Evolutionary conservation across 1,139 yeast species (phyloP).

Genomic region (Pichia sp.): DNA sequence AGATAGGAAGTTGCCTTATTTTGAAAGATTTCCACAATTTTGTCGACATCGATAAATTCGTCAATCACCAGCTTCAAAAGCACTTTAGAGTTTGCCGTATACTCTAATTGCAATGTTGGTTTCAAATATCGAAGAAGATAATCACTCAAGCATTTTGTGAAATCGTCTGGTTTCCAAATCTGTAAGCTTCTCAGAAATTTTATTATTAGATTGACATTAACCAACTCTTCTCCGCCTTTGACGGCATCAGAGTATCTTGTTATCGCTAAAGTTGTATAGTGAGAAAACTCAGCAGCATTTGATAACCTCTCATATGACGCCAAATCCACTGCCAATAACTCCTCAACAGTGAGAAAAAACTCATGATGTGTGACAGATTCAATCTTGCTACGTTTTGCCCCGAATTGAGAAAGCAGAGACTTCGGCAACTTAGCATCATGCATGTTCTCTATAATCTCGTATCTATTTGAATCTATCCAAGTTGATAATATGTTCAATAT

Average conservation of each 20-base stretch:
- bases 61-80: constrained; percentile 33
- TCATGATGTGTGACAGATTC: too few species aligned
- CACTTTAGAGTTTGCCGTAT: constrained; percentile 27
- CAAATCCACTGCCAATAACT: constrained; percentile 25
- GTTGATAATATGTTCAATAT: not conserved
- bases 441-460: constrained; percentile 11
- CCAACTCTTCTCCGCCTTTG: constrained; percentile 21
- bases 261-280: constrained; percentile 26
- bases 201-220: constrained; percentile 15
- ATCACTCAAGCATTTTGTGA: constrained; percentile 28
- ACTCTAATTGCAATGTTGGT: constrained; percentile 32
- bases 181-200: constrained; percentile 29
- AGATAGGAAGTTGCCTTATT: not conserved
- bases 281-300: constrained; percentile 31
- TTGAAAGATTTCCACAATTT: constrained; percentile 34
- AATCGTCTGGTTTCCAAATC: constrained; percentile 30
- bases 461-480: constrained; percentile 21
- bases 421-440: constrained; percentile 1
- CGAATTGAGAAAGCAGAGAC: not conserved
- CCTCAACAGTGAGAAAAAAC: constrained; percentile 18
- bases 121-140: constrained; percentile 27
- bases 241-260: constrained; percentile 26
- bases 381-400: not conserved
- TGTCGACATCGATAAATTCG: constrained; percentile 35
- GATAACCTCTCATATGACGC: constrained; percentile 27